phyloP scores from a whole-genome alignment of 1,284 basidiomycete genomes.

The Uromyces viciae-fabae region DNA sequence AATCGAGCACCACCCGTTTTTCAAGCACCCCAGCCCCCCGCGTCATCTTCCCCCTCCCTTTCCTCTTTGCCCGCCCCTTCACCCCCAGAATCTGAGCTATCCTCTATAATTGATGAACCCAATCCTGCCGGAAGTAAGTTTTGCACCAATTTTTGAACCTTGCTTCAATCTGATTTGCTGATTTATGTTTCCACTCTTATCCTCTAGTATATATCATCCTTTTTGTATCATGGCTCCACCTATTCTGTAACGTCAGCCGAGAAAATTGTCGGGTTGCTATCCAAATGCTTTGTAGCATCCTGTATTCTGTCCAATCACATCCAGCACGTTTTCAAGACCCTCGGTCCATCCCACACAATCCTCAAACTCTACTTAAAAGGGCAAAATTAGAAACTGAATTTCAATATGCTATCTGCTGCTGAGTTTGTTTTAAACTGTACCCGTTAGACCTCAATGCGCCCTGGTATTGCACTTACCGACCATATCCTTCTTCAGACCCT shows the following conservation, averaged over 20 bases:
- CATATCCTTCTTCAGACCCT: background rate
- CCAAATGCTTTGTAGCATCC: too few species aligned
- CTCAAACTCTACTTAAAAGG: constrained; percentile 12
- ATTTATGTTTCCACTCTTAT: background rate
- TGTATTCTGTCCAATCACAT: too few species aligned
- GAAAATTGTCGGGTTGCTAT: constrained; percentile 1
- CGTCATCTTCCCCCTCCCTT: background rate
- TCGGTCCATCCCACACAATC: background rate
- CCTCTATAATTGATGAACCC: background rate
- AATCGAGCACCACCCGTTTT: background rate
- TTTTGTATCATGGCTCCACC: constrained; percentile 18
- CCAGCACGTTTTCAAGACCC: too few species aligned
- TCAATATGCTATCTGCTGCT: constrained; percentile 3
- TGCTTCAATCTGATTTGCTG: background rate
- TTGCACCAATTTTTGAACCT: background rate
- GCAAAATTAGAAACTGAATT: background rate
- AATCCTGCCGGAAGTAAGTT: background rate
- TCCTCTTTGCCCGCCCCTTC: background rate
- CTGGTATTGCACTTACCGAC: background rate
- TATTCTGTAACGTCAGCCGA: constrained; percentile 17
- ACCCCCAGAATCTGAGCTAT: background rate
- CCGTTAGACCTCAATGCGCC: background rate
- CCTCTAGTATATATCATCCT: constrained; percentile 8
- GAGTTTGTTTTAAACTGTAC: constrained; percentile 16
- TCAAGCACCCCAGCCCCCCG: background rate